Evolutionary conservation across 139 green algal species (phyloP), one percentile per base, ranked within the genome.

Genomic region (Auxenochlorella pyrenoidosa): DNA sequence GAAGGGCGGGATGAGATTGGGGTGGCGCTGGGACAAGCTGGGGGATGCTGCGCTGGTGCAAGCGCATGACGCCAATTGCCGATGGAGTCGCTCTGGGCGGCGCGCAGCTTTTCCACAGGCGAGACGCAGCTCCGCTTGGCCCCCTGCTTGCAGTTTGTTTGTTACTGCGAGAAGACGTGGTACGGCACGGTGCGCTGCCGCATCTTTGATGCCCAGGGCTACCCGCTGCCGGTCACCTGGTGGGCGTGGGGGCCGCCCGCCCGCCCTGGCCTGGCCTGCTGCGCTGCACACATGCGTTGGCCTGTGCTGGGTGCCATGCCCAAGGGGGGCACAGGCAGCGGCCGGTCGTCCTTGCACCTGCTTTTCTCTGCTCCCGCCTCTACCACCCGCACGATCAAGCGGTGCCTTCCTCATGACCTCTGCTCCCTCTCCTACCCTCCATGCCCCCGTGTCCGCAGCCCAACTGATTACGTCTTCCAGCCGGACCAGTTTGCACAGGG

Each of bases 151-250:
- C 87, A 93, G 90, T 86, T 93, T 73, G 68, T 78, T 26, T 93
- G 90, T 86, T 91, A 89, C 86, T 93, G 90, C 88, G 82, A 88
- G 68, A 88, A 89, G 70, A 91, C 90, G 66, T 93, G 88, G 88
- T 88, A 91, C 71, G 79, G 51, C 26, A 75, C 82, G 6, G 43
- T 79, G 32, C 58, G 65, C 22, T 93, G 90, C 54, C 90, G 90
- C 30, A 82, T 93, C 60, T 78, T 80, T 58, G 66, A 73, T 30
- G 88, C 90, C 32, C 68, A 65, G n/a, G 73, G 72, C 60, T 83
- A 76, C 21, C 59, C n/a, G 6, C 91, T 93, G 36, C 90, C 90
- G 8, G 86, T 91, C 43, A 38, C 75, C 15, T 93, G 90, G 75
- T 65, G 80, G 10, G 84, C 79, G 43, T n/a, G n/a, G n/a, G n/a